A percentile compares a stretch with the other conserved stretches of the same genome.
Conservation (phyloP, 2,329 filamentous ascomycete genomes). For the Lachnellula arida region DNA sequence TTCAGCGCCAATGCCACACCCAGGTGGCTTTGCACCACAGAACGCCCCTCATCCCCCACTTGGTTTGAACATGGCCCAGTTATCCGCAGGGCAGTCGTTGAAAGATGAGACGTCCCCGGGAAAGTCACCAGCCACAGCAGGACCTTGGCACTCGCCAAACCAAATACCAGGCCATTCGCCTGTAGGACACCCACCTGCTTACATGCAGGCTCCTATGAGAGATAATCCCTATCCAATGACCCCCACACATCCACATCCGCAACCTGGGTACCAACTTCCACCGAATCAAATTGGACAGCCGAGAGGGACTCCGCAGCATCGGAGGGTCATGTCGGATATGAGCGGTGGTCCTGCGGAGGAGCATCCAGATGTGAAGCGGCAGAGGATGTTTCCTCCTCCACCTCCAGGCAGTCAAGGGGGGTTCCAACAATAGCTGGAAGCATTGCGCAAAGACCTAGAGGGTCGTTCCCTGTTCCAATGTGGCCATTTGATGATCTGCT, state of each 20-base stretch:
- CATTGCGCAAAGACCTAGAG: no score
- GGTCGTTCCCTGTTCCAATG: no score
- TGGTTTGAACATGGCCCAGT: constrained; percentile 28
- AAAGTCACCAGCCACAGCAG: constrained; percentile 30
- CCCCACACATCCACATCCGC: constrained; percentile 25
- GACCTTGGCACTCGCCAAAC: constrained; percentile 31
- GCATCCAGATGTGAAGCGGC: constrained; percentile 28
- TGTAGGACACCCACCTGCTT: constrained; percentile 20
- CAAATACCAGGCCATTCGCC: constrained; percentile 30
- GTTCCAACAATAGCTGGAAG: constrained; percentile 20
- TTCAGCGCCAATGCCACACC: constrained; percentile 20
- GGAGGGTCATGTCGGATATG: constrained; percentile 31
- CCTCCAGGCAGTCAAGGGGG: constrained; percentile 5
- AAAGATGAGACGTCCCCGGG: constrained; percentile 32
- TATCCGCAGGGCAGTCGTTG: constrained; percentile 26
- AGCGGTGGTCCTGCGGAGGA: constrained; percentile 21
- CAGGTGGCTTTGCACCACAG: constrained; percentile 24
- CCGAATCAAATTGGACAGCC: constrained; percentile 19
- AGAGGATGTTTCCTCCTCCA: constrained; percentile 28
- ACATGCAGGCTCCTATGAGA: constrained; percentile 27
- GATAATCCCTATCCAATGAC: constrained; percentile 28
- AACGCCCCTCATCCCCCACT: constrained; percentile 21
- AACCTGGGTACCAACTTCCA: constrained; percentile 17
- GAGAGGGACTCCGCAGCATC: constrained; percentile 20
- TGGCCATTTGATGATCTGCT: no score